Conservation (phyloP, 805 yeast species). For the Tetrapisispora pingtungensis region DNA sequence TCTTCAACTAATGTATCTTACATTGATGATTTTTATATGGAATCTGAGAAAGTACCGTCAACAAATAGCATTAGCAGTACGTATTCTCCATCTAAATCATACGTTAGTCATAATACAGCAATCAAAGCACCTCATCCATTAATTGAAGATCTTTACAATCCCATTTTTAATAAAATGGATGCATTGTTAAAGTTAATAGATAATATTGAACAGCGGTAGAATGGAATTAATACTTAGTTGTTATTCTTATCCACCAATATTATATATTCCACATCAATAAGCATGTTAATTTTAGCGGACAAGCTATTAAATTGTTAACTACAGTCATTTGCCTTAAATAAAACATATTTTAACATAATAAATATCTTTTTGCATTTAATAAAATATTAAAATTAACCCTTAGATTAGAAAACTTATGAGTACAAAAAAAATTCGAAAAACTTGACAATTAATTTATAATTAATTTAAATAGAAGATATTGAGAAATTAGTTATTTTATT, state of each 20-base stretch:
- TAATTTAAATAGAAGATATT: too few species aligned
- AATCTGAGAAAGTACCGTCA: conserved; percentile 17
- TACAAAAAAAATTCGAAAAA: too few species aligned
- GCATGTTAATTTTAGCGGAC: too few species aligned
- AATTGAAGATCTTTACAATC: conserved; percentile 46
- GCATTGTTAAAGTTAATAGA: conserved; percentile 24
- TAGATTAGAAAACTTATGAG: too few species aligned
- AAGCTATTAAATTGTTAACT: neutral
- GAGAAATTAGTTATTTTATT: too few species aligned
- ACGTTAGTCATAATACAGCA: neutral
- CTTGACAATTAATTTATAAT: too few species aligned
- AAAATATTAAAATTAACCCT: too few species aligned
- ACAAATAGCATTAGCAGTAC: conserved; percentile 23
- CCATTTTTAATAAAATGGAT: conserved; percentile 42
- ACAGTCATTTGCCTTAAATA: neutral
- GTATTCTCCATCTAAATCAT: conserved; percentile 9
- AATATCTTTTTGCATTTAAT: neutral
- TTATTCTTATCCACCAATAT: too few species aligned
- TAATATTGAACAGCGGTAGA: conserved; percentile 7
- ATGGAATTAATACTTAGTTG: too few species aligned
- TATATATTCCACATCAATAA: too few species aligned
- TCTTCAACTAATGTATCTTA: conserved; percentile 12
- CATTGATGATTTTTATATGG: conserved; percentile 22
- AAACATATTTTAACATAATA: too few species aligned
- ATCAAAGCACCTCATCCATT: conserved; percentile 31